These are phyloP conservation scores for Cicer cuneatum DNA, from an alignment of 306 rosid species.

Conservation along the genomic window DNA sequence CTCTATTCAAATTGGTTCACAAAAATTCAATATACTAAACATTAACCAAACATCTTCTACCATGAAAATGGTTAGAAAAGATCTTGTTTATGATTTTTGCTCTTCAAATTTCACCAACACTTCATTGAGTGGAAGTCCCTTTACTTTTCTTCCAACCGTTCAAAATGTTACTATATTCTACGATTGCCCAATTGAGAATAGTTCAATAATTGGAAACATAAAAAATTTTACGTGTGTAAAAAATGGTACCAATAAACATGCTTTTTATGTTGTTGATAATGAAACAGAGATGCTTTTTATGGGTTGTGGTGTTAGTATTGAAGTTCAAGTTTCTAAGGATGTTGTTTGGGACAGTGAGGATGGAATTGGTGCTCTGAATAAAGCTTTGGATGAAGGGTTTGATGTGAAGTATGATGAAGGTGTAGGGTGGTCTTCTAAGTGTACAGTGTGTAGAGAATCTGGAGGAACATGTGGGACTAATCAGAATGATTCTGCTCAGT, in stretches of 20 bases:
- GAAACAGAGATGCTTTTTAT: conserved; percentile 34
- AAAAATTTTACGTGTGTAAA: conserved; percentile 40
- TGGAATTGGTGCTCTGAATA: conserved; percentile 29
- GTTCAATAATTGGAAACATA: conserved; percentile 19
- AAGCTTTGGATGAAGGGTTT: conserved; percentile 45
- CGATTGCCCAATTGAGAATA: conserved; percentile 36
- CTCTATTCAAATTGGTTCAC: conserved; percentile 42
- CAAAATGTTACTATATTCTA: conserved; percentile 46
- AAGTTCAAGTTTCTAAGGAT: conserved; percentile 43
- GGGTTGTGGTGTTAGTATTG: conserved; percentile 39
- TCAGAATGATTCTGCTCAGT: conserved; percentile 37
- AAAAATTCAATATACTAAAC: conserved; percentile 35
- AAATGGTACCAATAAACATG: conserved; percentile 29
- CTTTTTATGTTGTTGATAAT: conserved; percentile 44
- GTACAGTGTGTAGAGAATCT: conserved; percentile 44
- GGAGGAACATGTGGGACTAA: conserved; percentile 51
- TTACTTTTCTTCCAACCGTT: conserved; percentile 36
- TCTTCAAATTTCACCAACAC: conserved; percentile 49
- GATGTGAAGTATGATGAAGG: conserved; percentile 48
- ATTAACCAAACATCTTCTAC: conserved; percentile 43
- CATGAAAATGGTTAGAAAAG: conserved; percentile 41
- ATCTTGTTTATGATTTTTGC: conserved; percentile 45
- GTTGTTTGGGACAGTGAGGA: conserved; percentile 34
- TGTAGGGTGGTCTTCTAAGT: conserved; percentile 43
- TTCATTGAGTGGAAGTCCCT: conserved; percentile 38